These are phyloP conservation scores for Lachancea lanzarotensis DNA, from an alignment of 805 yeast species.

Conservation along the genomic window DNA sequence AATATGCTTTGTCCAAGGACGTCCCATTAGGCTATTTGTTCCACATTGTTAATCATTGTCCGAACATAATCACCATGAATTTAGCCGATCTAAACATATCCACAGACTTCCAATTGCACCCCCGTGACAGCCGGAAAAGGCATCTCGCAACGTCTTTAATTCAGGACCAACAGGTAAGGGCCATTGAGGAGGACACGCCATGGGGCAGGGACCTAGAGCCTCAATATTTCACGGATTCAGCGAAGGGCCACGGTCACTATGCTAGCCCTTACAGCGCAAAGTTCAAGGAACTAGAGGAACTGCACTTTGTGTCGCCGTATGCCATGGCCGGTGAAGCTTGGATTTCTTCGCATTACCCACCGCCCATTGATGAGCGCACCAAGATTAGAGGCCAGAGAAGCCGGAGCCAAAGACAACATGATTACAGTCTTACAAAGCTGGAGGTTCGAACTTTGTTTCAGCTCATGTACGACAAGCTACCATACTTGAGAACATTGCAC, in stretches of 20 bases:
- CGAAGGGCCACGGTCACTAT: constrained; percentile 20
- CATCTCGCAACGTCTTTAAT: constrained; percentile 10
- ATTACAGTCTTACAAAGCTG: constrained; percentile 3
- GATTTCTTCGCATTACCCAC: constrained; percentile 18
- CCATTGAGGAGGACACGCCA: constrained; percentile 5
- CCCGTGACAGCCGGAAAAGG: not conserved
- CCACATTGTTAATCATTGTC: constrained; percentile 63
- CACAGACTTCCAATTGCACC: constrained; percentile 49
- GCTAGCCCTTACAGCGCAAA: constrained; percentile 5
- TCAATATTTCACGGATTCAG: constrained; percentile 27
- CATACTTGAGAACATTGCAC: constrained; percentile 18
- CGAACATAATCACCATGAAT: constrained; percentile 49
- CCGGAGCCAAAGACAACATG: constrained; percentile 4
- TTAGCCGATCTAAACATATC: constrained; percentile 59
- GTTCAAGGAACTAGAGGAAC: constrained; percentile 7
- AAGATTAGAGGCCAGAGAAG: constrained; percentile 16
- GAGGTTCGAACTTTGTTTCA: constrained; percentile 6
- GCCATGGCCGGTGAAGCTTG: constrained; percentile 12
- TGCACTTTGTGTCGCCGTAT: constrained; percentile 7
- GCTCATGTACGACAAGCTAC: constrained; percentile 9
- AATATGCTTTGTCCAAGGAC: constrained; percentile 64
- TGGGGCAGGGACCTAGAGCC: constrained; percentile 15
- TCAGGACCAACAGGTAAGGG: constrained; percentile 17
- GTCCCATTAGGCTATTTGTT: constrained; percentile 71
- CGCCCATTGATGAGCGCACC: constrained; percentile 22